Conservation (phyloP, 495 filamentous ascomycete species). For the Cercophora samala region DNA sequence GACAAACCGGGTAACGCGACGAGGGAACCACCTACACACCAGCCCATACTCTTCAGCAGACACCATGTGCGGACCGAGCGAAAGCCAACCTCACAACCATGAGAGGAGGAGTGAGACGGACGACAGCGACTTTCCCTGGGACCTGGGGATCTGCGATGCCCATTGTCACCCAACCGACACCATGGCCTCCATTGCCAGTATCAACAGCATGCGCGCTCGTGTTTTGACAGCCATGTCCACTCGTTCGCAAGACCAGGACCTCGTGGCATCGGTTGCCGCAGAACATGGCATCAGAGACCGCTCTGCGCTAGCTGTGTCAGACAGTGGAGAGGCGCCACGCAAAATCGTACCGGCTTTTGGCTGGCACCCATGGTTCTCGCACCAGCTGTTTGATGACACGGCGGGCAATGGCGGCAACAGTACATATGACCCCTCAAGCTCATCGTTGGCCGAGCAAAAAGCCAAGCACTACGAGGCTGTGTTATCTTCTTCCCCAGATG, state of each 20-base stretch:
- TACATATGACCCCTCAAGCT: slow-evolving; percentile 36
- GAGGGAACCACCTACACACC: neutral
- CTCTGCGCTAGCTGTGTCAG: slow-evolving; percentile 14
- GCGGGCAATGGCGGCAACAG: slow-evolving; percentile 25
- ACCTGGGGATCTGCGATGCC: slow-evolving; percentile 80
- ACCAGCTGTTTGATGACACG: slow-evolving; percentile 72
- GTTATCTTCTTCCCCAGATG: slow-evolving; percentile 51
- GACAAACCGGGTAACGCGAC: neutral
- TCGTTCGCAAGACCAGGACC: slow-evolving; percentile 76
- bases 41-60: neutral
- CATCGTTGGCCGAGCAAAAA: slow-evolving; percentile 42
- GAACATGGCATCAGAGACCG: slow-evolving; percentile 34
- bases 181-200: slow-evolving; percentile 64
- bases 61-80: slow-evolving; percentile 16
- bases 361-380: slow-evolving; percentile 99
- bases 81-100: neutral
- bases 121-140: slow-evolving; percentile 66
- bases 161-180: slow-evolving; percentile 99
- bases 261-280: slow-evolving; percentile 68
- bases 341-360: slow-evolving; percentile 79
- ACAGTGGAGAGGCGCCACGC: slow-evolving; percentile 13
- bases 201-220: slow-evolving; percentile 72
- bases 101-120: neutral
- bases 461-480: slow-evolving; percentile 68
- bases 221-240: slow-evolving; percentile 87